Conservation (phyloP, 2,329 filamentous ascomycete species). For the Pseudocercospora crystallina region DNA sequence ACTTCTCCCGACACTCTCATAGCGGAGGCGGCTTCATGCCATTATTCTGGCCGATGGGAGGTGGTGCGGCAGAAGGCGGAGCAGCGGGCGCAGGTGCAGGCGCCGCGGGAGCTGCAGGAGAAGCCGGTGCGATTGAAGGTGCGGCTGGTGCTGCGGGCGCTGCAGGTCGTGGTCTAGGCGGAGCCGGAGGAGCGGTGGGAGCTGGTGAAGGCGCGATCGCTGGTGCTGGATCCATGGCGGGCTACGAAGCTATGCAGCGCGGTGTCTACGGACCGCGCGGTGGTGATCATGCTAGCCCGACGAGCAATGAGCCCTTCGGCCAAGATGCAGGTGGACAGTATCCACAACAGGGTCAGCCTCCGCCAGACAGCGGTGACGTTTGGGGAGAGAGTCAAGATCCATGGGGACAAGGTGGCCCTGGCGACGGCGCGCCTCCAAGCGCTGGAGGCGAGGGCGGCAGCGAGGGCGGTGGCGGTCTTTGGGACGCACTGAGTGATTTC, state of each 20-base stretch:
- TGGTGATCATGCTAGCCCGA: slow-evolving; percentile 35
- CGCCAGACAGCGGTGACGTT: slow-evolving; percentile 23
- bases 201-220: slow-evolving; percentile 43
- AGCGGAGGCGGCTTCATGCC: slow-evolving; percentile 53
- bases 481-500: slow-evolving; percentile 21
- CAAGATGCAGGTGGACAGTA: slow-evolving; percentile 7
- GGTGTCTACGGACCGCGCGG: slow-evolving; percentile 39
- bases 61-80: slow-evolving; percentile 35
- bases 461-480: slow-evolving; percentile 17
- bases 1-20: slow-evolving; percentile 62
- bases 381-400: slow-evolving; percentile 31
- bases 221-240: slow-evolving; percentile 60
- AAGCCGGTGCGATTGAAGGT: slow-evolving; percentile 35
- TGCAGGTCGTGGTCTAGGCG: slow-evolving; percentile 18
- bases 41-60: slow-evolving; percentile 49
- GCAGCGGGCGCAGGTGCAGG: slow-evolving; percentile 38
- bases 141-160: slow-evolving; percentile 43
- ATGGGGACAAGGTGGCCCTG: slow-evolving; percentile 37
- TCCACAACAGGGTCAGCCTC: slow-evolving; percentile 17
- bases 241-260: slow-evolving; percentile 63
- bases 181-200: slow-evolving; percentile 37
- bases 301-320: slow-evolving; percentile 30
- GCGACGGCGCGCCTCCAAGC: slow-evolving; percentile 31
- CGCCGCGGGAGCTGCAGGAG: slow-evolving; percentile 32
- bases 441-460: slow-evolving; percentile 31